Conservation (phyloP, 305 asterid genomes). For the Fraxinus sp. region DNA sequence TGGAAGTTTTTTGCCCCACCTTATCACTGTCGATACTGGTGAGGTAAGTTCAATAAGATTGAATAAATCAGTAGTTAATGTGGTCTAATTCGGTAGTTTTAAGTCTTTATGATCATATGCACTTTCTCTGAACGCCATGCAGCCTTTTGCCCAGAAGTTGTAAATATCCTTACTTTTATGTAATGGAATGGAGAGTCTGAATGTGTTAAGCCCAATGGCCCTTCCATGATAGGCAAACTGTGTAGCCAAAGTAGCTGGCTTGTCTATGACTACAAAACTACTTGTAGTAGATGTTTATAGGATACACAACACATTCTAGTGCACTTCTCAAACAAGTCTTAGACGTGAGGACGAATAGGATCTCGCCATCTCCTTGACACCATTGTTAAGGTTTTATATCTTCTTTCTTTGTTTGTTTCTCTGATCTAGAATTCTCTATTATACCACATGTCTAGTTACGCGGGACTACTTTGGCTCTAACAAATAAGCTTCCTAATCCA, state of each 20-base stretch:
- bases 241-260: background rate
- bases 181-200: background rate
- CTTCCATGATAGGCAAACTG: background rate
- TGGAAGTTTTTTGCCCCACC: conserved; percentile 65
- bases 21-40: conserved; percentile 55
- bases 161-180: background rate
- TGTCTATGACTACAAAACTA: background rate
- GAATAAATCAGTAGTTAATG: background rate
- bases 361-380: background rate
- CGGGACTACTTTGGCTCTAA: background rate
- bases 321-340: background rate
- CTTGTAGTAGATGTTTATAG: background rate
- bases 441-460: background rate
- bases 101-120: background rate
- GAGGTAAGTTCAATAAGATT: conserved; percentile 42
- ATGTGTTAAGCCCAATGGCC: background rate
- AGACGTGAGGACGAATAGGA: background rate
- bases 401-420: background rate
- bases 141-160: background rate
- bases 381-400: background rate
- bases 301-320: background rate
- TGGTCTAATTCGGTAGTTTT: background rate
- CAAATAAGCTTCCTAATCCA: background rate
- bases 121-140: background rate
- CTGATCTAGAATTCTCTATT: background rate